Percentiles rank a stretch among this genome's conserved stretches.
Conservation (phyloP, 2,329 filamentous ascomycete genomes). For the Endoconidiophora polonica region DNA sequence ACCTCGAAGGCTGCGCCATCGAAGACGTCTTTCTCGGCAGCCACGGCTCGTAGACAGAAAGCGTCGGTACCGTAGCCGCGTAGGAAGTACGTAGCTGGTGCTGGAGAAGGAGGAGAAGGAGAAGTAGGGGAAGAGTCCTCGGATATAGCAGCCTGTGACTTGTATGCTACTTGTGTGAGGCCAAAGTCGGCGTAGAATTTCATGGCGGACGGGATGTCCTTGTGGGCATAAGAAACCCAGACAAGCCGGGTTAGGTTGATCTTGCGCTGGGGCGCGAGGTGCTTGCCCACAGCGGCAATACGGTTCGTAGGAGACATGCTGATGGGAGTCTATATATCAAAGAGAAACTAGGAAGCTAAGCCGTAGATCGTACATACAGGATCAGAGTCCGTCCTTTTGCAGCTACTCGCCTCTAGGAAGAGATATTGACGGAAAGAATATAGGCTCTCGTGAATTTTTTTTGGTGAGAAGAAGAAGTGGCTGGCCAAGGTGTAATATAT, state of each 20-base stretch:
- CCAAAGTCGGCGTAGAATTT: slow-evolving; percentile 33
- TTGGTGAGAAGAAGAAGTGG: too few relatives aligned
- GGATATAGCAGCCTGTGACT: slow-evolving; percentile 13
- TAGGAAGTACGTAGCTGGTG: slow-evolving; percentile 28
- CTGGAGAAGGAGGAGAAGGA: background rate
- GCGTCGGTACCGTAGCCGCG: slow-evolving; percentile 45
- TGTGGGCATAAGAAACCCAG: slow-evolving; percentile 25
- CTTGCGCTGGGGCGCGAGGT: background rate
- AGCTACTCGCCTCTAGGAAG: too few relatives aligned
- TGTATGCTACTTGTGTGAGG: slow-evolving; percentile 22
- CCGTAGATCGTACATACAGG: too few relatives aligned
- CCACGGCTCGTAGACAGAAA: slow-evolving; percentile 38
- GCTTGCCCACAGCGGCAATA: background rate
- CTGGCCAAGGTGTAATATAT: too few relatives aligned
- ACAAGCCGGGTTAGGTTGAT: background rate
- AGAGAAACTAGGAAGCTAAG: too few relatives aligned
- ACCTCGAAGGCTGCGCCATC: slow-evolving; percentile 42
- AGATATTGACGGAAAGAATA: too few relatives aligned
- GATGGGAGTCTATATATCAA: too few relatives aligned
- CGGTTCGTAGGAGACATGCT: background rate
- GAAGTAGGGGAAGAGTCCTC: slow-evolving; percentile 15
- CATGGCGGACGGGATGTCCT: slow-evolving; percentile 25
- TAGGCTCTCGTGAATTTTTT: too few relatives aligned
- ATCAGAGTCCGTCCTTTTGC: too few relatives aligned
- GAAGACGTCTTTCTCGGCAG: slow-evolving; percentile 32